phyloP scores from a whole-genome alignment of 768 basidiomycete species.

The Auricularia sp. region DNA sequence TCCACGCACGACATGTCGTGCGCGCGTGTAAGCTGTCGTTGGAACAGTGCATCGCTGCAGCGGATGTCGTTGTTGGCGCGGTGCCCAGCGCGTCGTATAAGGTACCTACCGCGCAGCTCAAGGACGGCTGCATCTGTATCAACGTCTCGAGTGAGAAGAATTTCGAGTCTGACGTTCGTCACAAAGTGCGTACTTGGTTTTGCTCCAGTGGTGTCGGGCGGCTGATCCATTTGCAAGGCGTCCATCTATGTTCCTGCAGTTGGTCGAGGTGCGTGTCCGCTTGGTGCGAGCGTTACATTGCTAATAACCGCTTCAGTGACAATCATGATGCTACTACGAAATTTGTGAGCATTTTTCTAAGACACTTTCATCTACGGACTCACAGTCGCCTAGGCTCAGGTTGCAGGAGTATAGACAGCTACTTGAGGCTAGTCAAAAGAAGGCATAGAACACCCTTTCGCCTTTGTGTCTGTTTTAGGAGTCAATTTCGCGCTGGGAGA shows the following conservation, averaged over 20 bases:
- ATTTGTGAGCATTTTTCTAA: constrained; percentile 51
- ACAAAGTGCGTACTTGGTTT: constrained; percentile 50
- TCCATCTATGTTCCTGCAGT: constrained; percentile 92
- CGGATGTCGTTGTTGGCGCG: constrained; percentile 91
- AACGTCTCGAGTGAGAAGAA: constrained; percentile 96
- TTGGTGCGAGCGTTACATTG: neutral
- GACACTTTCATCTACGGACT: too few species aligned
- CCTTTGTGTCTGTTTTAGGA: too few species aligned
- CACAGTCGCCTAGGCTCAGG: too few species aligned
- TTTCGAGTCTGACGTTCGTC: constrained; percentile 85
- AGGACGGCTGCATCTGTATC: constrained; percentile 87
- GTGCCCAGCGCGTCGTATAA: constrained; percentile 83
- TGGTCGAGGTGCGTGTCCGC: constrained; percentile 45
- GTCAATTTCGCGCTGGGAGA: too few species aligned
- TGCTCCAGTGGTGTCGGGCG: constrained; percentile 2
- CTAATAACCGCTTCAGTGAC: constrained; percentile 41
- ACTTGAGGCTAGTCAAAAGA: too few species aligned
- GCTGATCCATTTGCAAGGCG: constrained; percentile 40
- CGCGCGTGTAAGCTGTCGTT: constrained; percentile 59
- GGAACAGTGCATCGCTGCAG: constrained; percentile 69
- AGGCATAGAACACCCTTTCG: too few species aligned
- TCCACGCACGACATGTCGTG: constrained; percentile 77
- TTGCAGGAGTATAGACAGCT: too few species aligned
- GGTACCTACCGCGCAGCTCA: constrained; percentile 78
- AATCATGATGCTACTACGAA: constrained; percentile 93